Conservation (phyloP, 2,329 filamentous ascomycete species). For the Trichoderma harzianum region DNA sequence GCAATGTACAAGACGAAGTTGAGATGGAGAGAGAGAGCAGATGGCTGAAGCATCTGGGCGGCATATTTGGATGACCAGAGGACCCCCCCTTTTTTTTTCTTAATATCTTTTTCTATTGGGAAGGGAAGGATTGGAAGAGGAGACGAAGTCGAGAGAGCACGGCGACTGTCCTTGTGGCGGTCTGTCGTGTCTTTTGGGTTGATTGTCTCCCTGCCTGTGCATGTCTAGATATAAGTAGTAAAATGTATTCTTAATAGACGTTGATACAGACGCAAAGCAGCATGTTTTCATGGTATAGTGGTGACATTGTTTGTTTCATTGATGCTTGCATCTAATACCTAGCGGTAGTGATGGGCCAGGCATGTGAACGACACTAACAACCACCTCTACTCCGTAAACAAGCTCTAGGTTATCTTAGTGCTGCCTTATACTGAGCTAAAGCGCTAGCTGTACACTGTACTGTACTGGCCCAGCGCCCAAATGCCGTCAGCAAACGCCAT, state of each 20-base stretch:
- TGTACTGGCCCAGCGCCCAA: background rate
- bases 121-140: background rate
- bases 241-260: conserved; percentile 44
- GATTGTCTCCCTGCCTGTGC: conserved; percentile 18
- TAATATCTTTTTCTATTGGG: background rate
- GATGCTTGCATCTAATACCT: too few species aligned
- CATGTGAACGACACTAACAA: background rate
- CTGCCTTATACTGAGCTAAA: background rate
- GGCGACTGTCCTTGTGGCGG: background rate
- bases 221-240: conserved; percentile 32
- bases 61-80: conserved; percentile 13
- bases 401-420: background rate
- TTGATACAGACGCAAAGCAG: conserved; percentile 24
- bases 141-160: background rate
- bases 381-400: too few species aligned
- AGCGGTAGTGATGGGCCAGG: too few species aligned
- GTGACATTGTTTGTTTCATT: background rate
- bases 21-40: conserved; percentile 18
- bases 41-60: conserved; percentile 7
- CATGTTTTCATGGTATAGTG: background rate
- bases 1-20: conserved; percentile 20
- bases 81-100: background rate
- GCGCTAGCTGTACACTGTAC: background rate
- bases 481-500: conserved; percentile 5
- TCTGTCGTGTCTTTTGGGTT: background rate